phyloP scores from a whole-genome alignment of 306 rosid genomes.

The Trichosanthes cucumerina region DNA sequence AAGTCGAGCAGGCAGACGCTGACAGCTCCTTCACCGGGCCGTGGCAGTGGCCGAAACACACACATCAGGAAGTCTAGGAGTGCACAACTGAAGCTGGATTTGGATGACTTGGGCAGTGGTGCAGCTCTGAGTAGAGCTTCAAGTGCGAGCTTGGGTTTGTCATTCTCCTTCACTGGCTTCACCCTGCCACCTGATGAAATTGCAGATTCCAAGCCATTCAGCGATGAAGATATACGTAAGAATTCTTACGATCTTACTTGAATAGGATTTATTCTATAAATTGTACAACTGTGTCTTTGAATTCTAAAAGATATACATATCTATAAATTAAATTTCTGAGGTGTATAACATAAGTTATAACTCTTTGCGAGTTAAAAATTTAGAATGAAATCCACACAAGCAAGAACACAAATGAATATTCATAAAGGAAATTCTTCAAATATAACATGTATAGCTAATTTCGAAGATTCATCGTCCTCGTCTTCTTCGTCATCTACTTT shows the following conservation, averaged over 20 bases:
- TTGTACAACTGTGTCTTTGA: not conserved
- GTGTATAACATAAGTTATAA: not conserved
- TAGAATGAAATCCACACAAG: not conserved
- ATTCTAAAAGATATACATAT: not conserved
- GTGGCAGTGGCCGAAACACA: constrained; percentile 33
- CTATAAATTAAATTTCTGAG: not conserved
- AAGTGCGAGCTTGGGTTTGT: constrained; percentile 91
- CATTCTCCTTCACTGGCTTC: constrained; percentile 93
- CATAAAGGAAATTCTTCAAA: not conserved
- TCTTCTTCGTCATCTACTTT: not conserved
- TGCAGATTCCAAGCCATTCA: constrained; percentile 65
- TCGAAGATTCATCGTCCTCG: not conserved
- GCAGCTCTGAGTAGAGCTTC: constrained; percentile 94
- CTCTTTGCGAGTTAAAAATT: not conserved
- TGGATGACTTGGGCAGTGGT: constrained; percentile 66
- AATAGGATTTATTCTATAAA: not conserved
- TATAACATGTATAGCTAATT: not conserved
- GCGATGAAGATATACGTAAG: constrained; percentile 89
- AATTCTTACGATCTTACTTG: not conserved
- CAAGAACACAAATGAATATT: not conserved
- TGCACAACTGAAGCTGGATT: constrained; percentile 70
- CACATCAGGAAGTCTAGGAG: constrained; percentile 88
- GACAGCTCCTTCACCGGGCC: constrained; percentile 47
- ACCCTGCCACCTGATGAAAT: constrained; percentile 77
- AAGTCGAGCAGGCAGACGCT: constrained; percentile 63